phyloP scores from a whole-genome alignment of 1,139 yeast species.

The Saccharomycopsis hybrid region DNA sequence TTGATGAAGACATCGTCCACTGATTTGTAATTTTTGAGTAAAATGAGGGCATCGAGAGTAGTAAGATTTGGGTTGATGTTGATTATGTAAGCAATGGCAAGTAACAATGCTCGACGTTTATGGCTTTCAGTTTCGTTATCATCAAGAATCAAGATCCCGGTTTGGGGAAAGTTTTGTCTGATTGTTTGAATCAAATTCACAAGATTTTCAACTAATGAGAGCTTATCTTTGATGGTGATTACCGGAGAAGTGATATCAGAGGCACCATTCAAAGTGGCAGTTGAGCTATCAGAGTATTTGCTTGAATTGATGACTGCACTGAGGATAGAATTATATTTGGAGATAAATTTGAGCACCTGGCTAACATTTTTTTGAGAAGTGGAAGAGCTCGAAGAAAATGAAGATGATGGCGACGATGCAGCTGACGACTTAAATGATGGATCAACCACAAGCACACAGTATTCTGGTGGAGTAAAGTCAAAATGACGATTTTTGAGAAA shows the following conservation, averaged over 20 bases:
- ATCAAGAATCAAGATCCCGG: conserved; percentile 4
- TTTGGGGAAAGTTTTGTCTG: background rate
- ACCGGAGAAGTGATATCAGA: conserved; percentile 7
- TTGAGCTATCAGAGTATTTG: background rate
- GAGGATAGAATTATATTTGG: conserved; percentile 1
- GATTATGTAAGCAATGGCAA: conserved; percentile 3
- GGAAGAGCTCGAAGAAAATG: background rate
- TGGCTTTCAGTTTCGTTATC: background rate
- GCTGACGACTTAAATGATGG: conserved; percentile 1
- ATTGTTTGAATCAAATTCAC: background rate
- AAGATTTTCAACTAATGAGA: conserved; percentile 1
- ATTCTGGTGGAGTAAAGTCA: conserved; percentile 2
- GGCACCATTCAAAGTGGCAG: background rate
- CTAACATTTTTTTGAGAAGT: background rate
- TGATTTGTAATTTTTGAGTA: background rate
- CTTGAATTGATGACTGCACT: background rate
- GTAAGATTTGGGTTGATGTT: background rate
- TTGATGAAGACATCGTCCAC: conserved; percentile 5
- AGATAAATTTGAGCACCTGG: conserved; percentile 2
- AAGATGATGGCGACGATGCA: background rate
- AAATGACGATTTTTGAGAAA: background rate
- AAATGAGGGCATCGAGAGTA: conserved; percentile 3
- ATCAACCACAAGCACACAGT: conserved; percentile 8
- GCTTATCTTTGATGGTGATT: conserved; percentile 3
- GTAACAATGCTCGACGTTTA: background rate